Conservation (phyloP, 352 stramenopile species). For the Phytophthora niederhauseri region DNA sequence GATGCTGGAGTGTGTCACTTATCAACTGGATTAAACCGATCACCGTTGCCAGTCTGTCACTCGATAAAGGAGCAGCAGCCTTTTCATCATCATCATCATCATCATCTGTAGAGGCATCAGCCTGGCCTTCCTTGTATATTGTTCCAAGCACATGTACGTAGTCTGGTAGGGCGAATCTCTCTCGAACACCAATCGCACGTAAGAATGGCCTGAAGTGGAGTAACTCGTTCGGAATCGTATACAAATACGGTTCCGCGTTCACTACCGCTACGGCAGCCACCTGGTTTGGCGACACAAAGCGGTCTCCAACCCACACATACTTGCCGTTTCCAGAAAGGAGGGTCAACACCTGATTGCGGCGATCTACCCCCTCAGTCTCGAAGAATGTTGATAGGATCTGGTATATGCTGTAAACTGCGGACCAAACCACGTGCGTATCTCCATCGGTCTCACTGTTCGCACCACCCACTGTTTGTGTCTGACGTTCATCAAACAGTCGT, state of each 20-base stretch:
- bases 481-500: constrained; percentile 33
- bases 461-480: not conserved
- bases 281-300: constrained; percentile 57
- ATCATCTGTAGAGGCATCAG: constrained; percentile 16
- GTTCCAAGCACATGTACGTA: constrained; percentile 62
- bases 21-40: constrained; percentile 75
- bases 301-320: constrained; percentile 68
- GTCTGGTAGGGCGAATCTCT: constrained; percentile 58
- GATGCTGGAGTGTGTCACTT: constrained; percentile 61
- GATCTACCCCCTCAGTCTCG: constrained; percentile 40
- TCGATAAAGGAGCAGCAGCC: constrained; percentile 31
- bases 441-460: constrained; percentile 3
- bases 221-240: constrained; percentile 62
- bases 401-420: constrained; percentile 68
- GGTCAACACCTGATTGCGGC: constrained; percentile 36
- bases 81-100: not conserved
- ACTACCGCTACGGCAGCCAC: constrained; percentile 56
- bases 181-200: constrained; percentile 63
- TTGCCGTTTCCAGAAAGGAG: constrained; percentile 48
- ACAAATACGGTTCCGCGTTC: constrained; percentile 73
- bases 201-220: constrained; percentile 70
- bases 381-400: constrained; percentile 62
- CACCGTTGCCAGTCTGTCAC: constrained; percentile 52
- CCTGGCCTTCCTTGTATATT: constrained; percentile 55
- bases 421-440: constrained; percentile 54